These are phyloP conservation scores for Alternaria conjuncta DNA, from an alignment of 2,329 filamentous ascomycete genomes.

Conservation along the genomic window DNA sequence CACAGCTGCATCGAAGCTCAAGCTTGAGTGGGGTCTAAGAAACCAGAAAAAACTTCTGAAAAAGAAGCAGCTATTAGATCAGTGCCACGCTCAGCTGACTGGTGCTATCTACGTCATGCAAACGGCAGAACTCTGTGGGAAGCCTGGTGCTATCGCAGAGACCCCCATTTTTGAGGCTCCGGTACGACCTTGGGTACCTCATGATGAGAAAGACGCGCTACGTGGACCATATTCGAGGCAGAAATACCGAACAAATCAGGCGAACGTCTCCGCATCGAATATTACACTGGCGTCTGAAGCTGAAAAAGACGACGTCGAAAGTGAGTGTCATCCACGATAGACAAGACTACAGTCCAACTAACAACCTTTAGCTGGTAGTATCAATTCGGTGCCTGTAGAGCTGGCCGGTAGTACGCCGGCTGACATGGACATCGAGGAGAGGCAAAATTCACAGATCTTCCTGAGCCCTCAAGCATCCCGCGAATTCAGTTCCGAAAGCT, in stretches of 20 bases:
- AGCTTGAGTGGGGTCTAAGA: slow-evolving; percentile 37
- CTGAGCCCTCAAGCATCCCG: not conserved
- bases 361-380: slow-evolving; percentile 15
- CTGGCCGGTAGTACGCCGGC: slow-evolving; percentile 39
- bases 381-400: slow-evolving; percentile 28
- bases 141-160: slow-evolving; percentile 11
- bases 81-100: slow-evolving; percentile 36
- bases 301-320: slow-evolving; percentile 15
- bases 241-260: slow-evolving; percentile 25
- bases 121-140: slow-evolving; percentile 27
- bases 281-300: slow-evolving; percentile 23
- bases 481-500: not conserved
- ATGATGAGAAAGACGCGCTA: slow-evolving; percentile 14
- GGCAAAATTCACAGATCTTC: slow-evolving; percentile 16
- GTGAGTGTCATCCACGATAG: slow-evolving; percentile 14
- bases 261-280: slow-evolving; percentile 30
- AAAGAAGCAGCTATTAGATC: slow-evolving; percentile 26
- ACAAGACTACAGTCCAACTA: not conserved
- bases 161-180: slow-evolving; percentile 31
- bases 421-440: slow-evolving; percentile 20
- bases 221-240: slow-evolving; percentile 35
- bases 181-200: slow-evolving; percentile 26
- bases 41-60: slow-evolving; percentile 36
- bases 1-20: slow-evolving; percentile 29
- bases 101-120: slow-evolving; percentile 38